Evolutionary conservation across 2,329 filamentous ascomycete species (phyloP).

Genomic region (Neopestalotiopsis sp.): DNA sequence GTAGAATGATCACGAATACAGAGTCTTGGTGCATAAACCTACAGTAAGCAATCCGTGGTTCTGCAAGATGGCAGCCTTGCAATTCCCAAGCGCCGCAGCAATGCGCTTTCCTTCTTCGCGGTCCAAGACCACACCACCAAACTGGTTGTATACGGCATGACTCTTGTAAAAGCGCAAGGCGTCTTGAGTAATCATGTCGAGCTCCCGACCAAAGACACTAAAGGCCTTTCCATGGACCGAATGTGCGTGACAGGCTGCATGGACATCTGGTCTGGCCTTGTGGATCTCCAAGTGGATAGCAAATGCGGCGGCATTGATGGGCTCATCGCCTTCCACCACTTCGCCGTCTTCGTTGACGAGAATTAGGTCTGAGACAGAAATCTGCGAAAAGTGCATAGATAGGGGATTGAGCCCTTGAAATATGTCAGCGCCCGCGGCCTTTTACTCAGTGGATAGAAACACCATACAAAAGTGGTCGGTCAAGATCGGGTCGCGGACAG

Average conservation of each 20-base stretch:
- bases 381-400: conserved; percentile 63
- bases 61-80: conserved; percentile 61
- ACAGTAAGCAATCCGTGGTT: conserved; percentile 69
- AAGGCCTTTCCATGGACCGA: conserved; percentile 65
- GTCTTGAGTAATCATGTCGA: conserved; percentile 69
- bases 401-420: conserved; percentile 40
- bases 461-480: conserved; percentile 62
- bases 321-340: conserved; percentile 60
- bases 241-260: conserved; percentile 67
- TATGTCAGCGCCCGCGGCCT: not conserved
- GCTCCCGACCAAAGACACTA: conserved; percentile 58
- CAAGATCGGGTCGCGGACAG: conserved; percentile 65
- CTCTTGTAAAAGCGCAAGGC: conserved; percentile 63
- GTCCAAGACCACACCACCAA: conserved; percentile 65
- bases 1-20: not conserved
- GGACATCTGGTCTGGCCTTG: conserved; percentile 62
- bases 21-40: not conserved
- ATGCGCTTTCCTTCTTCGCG: conserved; percentile 63
- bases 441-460: no score
- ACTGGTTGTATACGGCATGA: conserved; percentile 64
- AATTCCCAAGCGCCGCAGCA: conserved; percentile 59
- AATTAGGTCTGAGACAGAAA: conserved; percentile 66
- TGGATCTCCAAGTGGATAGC: conserved; percentile 66
- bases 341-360: conserved; percentile 62
- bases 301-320: conserved; percentile 65